These are phyloP conservation scores for Tulasnella sp. DNA, from an alignment of 768 basidiomycete genomes.

Conservation along the genomic window DNA sequence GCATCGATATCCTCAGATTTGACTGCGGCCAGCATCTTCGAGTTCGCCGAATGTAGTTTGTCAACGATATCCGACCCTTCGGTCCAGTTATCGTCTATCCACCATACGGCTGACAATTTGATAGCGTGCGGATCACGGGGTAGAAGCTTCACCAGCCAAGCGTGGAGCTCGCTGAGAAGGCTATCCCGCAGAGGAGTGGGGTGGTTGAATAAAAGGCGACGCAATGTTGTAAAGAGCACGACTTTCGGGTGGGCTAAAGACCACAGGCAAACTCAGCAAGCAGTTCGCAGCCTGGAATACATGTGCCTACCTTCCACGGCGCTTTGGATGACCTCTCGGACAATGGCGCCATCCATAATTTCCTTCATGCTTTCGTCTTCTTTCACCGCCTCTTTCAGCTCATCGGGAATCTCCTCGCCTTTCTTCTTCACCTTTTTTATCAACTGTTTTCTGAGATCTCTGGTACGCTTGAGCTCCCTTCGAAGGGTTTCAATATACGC, in stretches of 20 bases:
- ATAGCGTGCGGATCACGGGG: constrained; percentile 43
- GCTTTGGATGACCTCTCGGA: constrained; percentile 67
- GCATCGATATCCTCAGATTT: constrained; percentile 31
- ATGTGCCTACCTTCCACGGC: constrained; percentile 61
- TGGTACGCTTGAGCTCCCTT: constrained; percentile 54
- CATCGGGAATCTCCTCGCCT: constrained; percentile 33
- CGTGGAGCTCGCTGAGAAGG: constrained; percentile 48
- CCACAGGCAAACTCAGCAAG: constrained; percentile 29
- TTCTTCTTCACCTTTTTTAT: constrained; percentile 30
- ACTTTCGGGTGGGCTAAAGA: constrained; percentile 43
- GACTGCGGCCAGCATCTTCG: constrained; percentile 43
- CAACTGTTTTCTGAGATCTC: constrained; percentile 33
- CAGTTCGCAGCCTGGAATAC: constrained; percentile 31
- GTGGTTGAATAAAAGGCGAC: constrained; percentile 45
- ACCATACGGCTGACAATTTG: constrained; percentile 42
- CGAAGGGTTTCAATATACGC: constrained; percentile 73
- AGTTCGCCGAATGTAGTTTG: constrained; percentile 49
- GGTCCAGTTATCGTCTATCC: constrained; percentile 33
- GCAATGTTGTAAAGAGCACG: constrained; percentile 45
- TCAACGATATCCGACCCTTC: constrained; percentile 55
- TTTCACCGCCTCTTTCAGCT: constrained; percentile 38
- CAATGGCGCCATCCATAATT: constrained; percentile 76
- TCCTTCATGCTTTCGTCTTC: constrained; percentile 57
- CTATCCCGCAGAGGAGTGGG: constrained; percentile 44
- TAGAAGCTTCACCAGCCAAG: constrained; percentile 41